Conservation (phyloP, 768 basidiomycete species). For the Mycena floridula region DNA sequence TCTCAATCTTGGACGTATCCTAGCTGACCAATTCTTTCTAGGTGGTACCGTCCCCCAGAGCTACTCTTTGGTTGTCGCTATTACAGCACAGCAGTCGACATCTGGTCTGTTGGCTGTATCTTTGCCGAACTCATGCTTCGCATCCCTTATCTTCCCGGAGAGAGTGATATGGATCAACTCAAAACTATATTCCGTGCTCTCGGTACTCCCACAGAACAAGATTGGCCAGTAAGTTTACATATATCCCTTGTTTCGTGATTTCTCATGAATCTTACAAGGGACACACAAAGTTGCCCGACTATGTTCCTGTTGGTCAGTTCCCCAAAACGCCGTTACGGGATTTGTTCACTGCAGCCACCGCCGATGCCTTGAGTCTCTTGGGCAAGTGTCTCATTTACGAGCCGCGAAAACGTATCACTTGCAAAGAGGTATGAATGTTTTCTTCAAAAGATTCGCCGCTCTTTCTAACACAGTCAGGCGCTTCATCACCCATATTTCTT, state of each 20-base stretch:
- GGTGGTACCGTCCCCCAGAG: conserved; percentile 98
- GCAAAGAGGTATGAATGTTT: conserved; percentile 57
- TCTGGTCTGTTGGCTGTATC: conserved; percentile 98
- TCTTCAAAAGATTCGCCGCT: conserved; percentile 1
- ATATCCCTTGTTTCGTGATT: neutral
- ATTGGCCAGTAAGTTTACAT: conserved; percentile 80
- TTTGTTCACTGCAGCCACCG: conserved; percentile 86
- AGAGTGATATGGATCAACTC: conserved; percentile 94
- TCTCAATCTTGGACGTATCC: neutral
- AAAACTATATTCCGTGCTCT: conserved; percentile 92
- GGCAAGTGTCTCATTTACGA: conserved; percentile 78
- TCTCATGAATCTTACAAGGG: conserved; percentile 44
- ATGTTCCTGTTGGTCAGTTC: conserved; percentile 80
- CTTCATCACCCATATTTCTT: conserved; percentile 86
- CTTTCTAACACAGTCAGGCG: conserved; percentile 42
- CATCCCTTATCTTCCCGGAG: conserved; percentile 92
- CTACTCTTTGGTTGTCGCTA: conserved; percentile 86
- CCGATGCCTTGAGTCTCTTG: conserved; percentile 80
- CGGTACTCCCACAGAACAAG: conserved; percentile 93
- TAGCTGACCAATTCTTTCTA: conserved; percentile 19
- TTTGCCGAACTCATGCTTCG: conserved; percentile 97
- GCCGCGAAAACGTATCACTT: conserved; percentile 74
- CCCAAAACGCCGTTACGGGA: conserved; percentile 77
- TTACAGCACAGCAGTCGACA: conserved; percentile 89
- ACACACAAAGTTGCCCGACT: conserved; percentile 86